These are phyloP conservation scores for Mrakiaceae sp. DNA, from an alignment of 1,284 basidiomycete genomes.

Conservation along the genomic window DNA sequence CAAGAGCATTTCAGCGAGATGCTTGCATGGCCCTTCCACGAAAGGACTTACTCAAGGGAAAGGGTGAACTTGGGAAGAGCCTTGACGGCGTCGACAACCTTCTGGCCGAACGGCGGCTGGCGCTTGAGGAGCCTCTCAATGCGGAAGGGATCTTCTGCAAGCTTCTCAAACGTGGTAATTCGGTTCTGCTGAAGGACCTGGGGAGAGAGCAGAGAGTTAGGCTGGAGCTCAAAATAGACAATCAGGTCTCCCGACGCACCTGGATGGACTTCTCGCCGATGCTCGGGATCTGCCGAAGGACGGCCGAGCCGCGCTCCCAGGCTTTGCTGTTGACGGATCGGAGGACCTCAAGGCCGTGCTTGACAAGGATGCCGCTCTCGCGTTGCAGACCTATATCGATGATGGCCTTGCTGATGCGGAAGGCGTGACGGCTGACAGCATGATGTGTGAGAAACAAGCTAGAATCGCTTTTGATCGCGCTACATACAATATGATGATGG, in stretches of 20 bases:
- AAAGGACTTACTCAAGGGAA: neutral
- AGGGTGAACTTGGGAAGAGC: constrained; percentile 12
- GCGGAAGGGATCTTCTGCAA: constrained; percentile 5
- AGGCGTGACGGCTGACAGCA: constrained; percentile 4
- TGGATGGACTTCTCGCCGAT: constrained; percentile 15
- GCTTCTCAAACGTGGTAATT: constrained; percentile 12
- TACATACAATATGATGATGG: constrained; percentile 9
- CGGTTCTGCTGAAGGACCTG: constrained; percentile 6
- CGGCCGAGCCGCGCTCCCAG: constrained; percentile 4
- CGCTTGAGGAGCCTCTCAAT: constrained; percentile 13
- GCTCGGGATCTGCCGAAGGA: constrained; percentile 10
- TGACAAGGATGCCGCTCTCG: constrained; percentile 7
- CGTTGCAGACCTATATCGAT: constrained; percentile 6
- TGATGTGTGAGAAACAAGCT: neutral
- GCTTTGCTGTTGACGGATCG: constrained; percentile 12
- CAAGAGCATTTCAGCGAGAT: too few relatives aligned
- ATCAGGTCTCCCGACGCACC: neutral
- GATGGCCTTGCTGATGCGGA: constrained; percentile 9
- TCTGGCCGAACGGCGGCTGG: constrained; percentile 2
- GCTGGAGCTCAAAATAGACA: neutral
- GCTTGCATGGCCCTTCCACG: too few relatives aligned
- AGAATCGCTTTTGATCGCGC: neutral
- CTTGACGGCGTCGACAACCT: constrained; percentile 7
- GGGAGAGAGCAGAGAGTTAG: neutral
- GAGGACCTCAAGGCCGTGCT: constrained; percentile 13